Evolutionary conservation across 2,329 filamentous ascomycete species (phyloP), one percentile per base, ranked within the genome.

Genomic region (Fusarium sp.): DNA sequence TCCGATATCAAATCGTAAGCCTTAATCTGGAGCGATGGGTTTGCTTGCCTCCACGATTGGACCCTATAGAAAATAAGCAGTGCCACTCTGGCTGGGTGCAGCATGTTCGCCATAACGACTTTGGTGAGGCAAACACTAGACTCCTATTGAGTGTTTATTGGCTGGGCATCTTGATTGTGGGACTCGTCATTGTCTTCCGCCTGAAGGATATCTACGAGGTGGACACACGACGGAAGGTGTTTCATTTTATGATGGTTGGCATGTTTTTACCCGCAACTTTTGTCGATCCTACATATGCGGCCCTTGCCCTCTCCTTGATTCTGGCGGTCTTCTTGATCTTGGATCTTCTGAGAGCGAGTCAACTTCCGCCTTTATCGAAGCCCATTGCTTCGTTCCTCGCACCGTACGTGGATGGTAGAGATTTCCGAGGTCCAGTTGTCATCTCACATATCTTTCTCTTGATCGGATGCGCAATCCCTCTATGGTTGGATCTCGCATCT

Each of bases 201-300:
- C 86, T 97, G 37, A 92, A 91, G 39, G 84, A 89, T 5, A 84
- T 93, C 49, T 94, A 92, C 70, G 94, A 98, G 80, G 95, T 99
- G 46, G 96, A 99, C 80, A 99, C 96, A 2, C 89, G 96, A 49
- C 90, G 96, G 50, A 99, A 99, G 80, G 93, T 98, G 24, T 99
- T 99, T 78, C 96, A 99, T 79, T 97, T 97, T 72, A 97, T 95
- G 86, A 98, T 98, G 92, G 95, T 98, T 10, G 89, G 90, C 57
- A 98, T 99, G 93, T 91, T 99, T 57, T 85, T 98, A 3, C 94
- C 96, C 0, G 89, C 93, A 3, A 92, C 91, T 4, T 98, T 90
- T 77, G 82, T 98, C 68, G 96, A 99, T 78, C 95, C 96, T 2
- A 85, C 91, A 39, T 98, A 93, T 78, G 90, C 91, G 49, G 89